Percentiles rank a stretch among this genome's conserved stretches.
phyloP scores from a whole-genome alignment of 306 rosid species.

The Oemleria cerasiformis region DNA sequence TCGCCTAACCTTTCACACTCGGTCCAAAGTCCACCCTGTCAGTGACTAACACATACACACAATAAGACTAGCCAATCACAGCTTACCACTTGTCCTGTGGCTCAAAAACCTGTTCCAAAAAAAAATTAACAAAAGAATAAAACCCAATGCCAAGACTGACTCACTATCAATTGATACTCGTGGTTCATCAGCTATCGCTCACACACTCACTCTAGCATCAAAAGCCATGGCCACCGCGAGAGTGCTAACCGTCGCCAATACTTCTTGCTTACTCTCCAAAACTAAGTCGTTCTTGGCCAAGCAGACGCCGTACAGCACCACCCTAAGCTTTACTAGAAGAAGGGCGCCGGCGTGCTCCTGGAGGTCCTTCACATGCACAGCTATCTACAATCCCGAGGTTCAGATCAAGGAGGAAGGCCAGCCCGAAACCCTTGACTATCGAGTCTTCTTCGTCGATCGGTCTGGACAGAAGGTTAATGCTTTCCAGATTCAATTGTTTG shows the following conservation, averaged over 20 bases:
- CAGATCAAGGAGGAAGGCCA: constrained; percentile 67
- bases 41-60: not conserved
- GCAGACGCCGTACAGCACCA: constrained; percentile 18
- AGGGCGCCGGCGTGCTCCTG: constrained; percentile 16
- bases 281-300: constrained; percentile 30
- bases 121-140: not conserved
- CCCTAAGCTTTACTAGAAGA: constrained; percentile 36
- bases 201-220: not conserved
- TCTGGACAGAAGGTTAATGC: constrained; percentile 66
- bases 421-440: constrained; percentile 75
- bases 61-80: not conserved
- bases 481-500: not conserved
- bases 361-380: constrained; percentile 60
- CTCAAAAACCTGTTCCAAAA: not conserved
- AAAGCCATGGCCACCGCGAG: constrained; percentile 75
- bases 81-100: not conserved
- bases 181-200: constrained; percentile 6
- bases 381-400: constrained; percentile 72
- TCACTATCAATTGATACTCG: not conserved
- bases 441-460: constrained; percentile 64
- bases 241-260: constrained; percentile 56
- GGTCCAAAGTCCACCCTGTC: not conserved
- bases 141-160: not conserved
- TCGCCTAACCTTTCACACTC: not conserved
- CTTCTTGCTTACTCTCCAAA: constrained; percentile 42